These are phyloP conservation scores for Pseudevernia furfuracea DNA, from an alignment of 495 filamentous ascomycete genomes.

Conservation along the genomic window DNA sequence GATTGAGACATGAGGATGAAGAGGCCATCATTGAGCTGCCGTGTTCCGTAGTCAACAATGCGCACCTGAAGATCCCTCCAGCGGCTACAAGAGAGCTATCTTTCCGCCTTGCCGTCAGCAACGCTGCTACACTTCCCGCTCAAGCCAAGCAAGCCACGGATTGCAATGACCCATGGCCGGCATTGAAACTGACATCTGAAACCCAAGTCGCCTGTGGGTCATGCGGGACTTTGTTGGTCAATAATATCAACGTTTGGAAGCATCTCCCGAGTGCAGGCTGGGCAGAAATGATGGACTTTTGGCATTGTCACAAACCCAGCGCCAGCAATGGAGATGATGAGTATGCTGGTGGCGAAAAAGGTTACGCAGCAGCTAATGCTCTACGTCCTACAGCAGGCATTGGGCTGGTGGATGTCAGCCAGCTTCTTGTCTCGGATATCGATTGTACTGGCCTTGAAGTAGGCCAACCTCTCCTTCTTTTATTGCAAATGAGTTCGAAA, in stretches of 20 bases:
- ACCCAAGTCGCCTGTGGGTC: conserved; percentile 55
- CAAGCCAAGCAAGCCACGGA: conserved; percentile 23
- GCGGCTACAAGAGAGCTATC: conserved; percentile 43
- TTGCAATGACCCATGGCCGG: conserved; percentile 64
- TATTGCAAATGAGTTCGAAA: background rate
- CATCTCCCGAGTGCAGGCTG: conserved; percentile 93
- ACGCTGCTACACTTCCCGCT: conserved; percentile 30
- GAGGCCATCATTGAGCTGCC: conserved; percentile 58
- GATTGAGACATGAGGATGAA: conserved; percentile 47
- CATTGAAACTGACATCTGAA: conserved; percentile 47
- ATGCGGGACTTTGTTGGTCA: conserved; percentile 42
- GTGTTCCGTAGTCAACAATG: conserved; percentile 41
- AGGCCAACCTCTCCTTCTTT: conserved; percentile 17
- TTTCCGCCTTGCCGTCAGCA: conserved; percentile 61
- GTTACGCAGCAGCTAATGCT: conserved; percentile 65
- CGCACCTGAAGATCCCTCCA: conserved; percentile 33
- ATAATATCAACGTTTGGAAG: conserved; percentile 57
- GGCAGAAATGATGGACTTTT: conserved; percentile 99
- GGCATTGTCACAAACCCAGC: conserved; percentile 95
- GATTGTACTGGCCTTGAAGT: conserved; percentile 63
- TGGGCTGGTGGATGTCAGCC: conserved; percentile 74
- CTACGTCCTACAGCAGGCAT: conserved; percentile 55
- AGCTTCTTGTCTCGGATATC: conserved; percentile 56
- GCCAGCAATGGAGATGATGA: conserved; percentile 36
- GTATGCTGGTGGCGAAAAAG: conserved; percentile 43